Percentiles rank a stretch among this genome's conserved stretches.
These are phyloP conservation scores for Chlorella sp. DNA, from an alignment of 139 green algal species.

Conservation along the genomic window DNA sequence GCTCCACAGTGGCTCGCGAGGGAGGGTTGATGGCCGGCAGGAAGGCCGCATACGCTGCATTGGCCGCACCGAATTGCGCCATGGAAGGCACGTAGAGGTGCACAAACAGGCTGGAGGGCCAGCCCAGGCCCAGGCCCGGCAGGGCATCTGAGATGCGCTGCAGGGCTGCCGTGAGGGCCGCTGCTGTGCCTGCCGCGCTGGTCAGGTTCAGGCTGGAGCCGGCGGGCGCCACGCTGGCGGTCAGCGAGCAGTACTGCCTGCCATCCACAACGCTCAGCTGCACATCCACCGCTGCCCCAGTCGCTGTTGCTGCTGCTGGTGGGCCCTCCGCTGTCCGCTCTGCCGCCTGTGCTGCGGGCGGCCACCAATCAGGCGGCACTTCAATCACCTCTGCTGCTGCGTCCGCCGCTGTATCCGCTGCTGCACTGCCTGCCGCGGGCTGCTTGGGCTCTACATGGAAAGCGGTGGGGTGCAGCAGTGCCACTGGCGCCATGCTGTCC, in stretches of 20 bases:
- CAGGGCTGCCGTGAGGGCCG: constrained; percentile 20
- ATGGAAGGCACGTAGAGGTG: constrained; percentile 92
- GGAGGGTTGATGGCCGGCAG: constrained; percentile 78
- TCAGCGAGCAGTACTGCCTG: constrained; percentile 11
- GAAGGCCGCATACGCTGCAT: constrained; percentile 80
- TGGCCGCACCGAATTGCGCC: constrained; percentile 86
- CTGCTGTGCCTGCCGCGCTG: constrained; percentile 11
- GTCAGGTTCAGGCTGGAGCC: not conserved
- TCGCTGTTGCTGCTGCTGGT: not conserved
- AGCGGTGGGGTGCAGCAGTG: constrained; percentile 62
- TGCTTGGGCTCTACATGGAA: constrained; percentile 82
- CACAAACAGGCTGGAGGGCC: constrained; percentile 72
- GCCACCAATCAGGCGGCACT: constrained; percentile 46
- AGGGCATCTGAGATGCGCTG: not conserved
- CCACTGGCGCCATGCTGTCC: constrained; percentile 57
- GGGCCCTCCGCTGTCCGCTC: constrained; percentile 1
- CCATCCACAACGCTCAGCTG: constrained; percentile 2
- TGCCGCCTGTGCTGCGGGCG: not conserved
- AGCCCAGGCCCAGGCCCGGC: constrained; percentile 34
- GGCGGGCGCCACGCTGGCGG: constrained; percentile 9
- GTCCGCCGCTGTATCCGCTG: not conserved
- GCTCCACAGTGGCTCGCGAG: constrained; percentile 81
- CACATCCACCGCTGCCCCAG: not conserved
- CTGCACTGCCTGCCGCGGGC: not conserved
- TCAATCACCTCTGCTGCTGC: constrained; percentile 27